Evolutionary conservation across 352 stramenopile species (phyloP), one percentile per base, ranked within the genome.

Genomic region (Phytopythium ostracodes): DNA sequence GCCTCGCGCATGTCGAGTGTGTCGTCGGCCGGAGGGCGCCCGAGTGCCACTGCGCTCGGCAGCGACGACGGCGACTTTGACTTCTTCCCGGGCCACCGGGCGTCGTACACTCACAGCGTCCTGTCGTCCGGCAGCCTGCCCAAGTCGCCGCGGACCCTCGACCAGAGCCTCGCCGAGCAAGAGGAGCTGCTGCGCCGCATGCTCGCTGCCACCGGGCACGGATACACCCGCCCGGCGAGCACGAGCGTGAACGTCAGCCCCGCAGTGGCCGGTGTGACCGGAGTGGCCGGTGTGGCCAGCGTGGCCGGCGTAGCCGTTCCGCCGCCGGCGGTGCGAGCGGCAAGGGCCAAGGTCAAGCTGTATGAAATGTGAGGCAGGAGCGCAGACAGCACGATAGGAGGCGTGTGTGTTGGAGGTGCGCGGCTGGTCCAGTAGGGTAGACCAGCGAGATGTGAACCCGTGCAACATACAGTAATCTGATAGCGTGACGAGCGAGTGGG

Each of bases 101-200:
- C 52, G 40, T 75, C 67, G 60, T 70, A 51, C 67, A 49, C 64
- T 31, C 47, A 51, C 36, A 60, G 55, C 27, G 38, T 60, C 22
- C 24, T 50, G 38, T 68, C 25, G 27, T 22, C 18, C 50, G 69
- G 57, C 33, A 72, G 72, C 49, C 59, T 24, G 38, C 33, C 46
- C 31, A 38, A 38, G 7, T 76, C 71, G 10, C 68, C 71, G 2
- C 68, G 68, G 20, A 75, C 72, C 2, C 42, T 79, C 24, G 72
- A 77, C 49, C 66, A 79, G 56, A 61, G 68, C 38, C 68, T 79
- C 20, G 72, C 72, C 10, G 72, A 79, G 60, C 72, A 79, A 53
- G 72, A 79, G 38, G 70, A 79, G 46, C 57, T 79, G 36, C 66
- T 79, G 15, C 66, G 71, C 25, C 72, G 72, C 67, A 79, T 79